phyloP scores from a whole-genome alignment of 148 eudicot species.

The Fagopyrum esculentum region DNA sequence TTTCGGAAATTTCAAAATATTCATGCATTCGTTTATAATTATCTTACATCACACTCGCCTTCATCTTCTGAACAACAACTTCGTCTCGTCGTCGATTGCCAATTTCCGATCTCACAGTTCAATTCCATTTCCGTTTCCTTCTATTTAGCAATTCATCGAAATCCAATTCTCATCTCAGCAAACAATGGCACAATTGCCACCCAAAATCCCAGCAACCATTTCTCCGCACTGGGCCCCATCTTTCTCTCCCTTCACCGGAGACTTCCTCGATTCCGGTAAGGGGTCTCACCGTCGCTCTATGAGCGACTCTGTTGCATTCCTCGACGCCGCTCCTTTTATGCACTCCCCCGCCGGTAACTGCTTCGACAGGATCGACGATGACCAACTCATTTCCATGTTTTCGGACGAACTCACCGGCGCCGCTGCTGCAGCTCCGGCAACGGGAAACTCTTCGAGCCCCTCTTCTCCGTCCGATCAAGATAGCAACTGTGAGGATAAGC shows the following conservation, averaged over 20 bases:
- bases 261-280: constrained; percentile 83
- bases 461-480: constrained; percentile 53
- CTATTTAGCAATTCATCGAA: not conserved
- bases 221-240: constrained; percentile 55
- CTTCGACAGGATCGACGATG: constrained; percentile 67
- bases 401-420: constrained; percentile 37
- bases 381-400: constrained; percentile 76
- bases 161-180: not conserved
- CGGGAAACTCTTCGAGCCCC: constrained; percentile 20
- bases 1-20: not conserved
- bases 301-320: constrained; percentile 76
- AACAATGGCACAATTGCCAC: constrained; percentile 77
- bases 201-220: constrained; percentile 44
- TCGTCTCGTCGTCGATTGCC: not conserved
- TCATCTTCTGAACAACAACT: not conserved
- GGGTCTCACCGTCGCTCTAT: constrained; percentile 61
- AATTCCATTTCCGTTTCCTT: not conserved
- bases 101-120: not conserved
- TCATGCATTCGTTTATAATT: not conserved
- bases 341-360: constrained; percentile 19
- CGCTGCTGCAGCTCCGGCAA: constrained; percentile 12
- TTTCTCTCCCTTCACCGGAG: constrained; percentile 50
- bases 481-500: constrained; percentile 24
- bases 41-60: not conserved
- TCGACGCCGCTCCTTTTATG: constrained; percentile 37